These are phyloP conservation scores for Linum usitatissimum DNA, from an alignment of 345 rosid species.

Conservation along the genomic window DNA sequence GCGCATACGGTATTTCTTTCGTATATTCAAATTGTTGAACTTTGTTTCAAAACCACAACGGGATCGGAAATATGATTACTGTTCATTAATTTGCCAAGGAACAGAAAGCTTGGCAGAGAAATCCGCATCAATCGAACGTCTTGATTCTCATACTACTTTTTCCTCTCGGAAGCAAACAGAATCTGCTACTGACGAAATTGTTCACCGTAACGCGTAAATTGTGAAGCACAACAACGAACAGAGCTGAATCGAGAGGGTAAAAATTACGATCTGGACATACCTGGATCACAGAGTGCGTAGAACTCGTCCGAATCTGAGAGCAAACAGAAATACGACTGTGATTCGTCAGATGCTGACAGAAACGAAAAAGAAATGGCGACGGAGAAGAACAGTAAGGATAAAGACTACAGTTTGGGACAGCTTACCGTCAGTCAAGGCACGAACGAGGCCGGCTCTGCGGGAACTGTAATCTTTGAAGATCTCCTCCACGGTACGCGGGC, in stretches of 20 bases:
- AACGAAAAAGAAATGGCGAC: background rate
- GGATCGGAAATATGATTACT: too few species aligned
- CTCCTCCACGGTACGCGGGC: background rate
- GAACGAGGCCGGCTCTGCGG: constrained; percentile 4
- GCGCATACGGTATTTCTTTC: too few species aligned
- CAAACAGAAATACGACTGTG: background rate
- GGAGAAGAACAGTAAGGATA: background rate
- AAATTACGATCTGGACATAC: background rate
- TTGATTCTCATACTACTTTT: too few species aligned
- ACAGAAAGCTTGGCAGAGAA: too few species aligned
- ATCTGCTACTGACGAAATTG: too few species aligned
- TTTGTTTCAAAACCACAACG: too few species aligned
- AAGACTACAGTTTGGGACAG: background rate
- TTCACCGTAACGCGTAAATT: too few species aligned
- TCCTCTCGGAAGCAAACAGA: too few species aligned
- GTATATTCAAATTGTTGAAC: too few species aligned
- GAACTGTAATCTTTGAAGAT: constrained; percentile 3
- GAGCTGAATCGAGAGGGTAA: background rate
- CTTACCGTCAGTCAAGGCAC: background rate
- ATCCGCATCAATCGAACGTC: too few species aligned
- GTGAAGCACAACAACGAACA: background rate
- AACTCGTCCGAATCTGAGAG: background rate
- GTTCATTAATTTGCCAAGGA: too few species aligned
- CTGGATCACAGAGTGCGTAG: constrained; percentile 4
- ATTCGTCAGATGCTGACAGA: background rate